These are phyloP conservation scores for Isoetes taiwanensis DNA, from an alignment of 75 land plant species.

Conservation along the genomic window DNA sequence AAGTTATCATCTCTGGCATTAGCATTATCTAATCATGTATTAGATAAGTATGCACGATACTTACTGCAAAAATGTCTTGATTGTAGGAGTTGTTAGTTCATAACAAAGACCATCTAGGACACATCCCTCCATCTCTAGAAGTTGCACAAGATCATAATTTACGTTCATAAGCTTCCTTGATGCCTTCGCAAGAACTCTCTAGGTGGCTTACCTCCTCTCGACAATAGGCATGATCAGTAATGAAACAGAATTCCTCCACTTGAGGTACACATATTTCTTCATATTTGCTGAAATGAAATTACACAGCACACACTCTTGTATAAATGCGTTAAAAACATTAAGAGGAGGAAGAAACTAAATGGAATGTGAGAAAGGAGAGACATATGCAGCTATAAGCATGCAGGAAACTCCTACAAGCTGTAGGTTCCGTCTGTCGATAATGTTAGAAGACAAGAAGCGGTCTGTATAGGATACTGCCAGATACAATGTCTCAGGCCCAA, in stretches of 20 bases:
- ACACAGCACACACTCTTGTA: too few relatives aligned
- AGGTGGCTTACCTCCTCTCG: not conserved
- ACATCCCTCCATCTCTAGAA: too few relatives aligned
- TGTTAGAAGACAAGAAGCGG: not conserved
- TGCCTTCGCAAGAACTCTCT: too few relatives aligned
- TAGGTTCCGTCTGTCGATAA: not conserved
- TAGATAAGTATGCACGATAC: too few relatives aligned
- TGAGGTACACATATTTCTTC: conserved; percentile 5
- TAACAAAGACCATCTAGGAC: too few relatives aligned
- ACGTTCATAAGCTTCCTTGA: too few relatives aligned
- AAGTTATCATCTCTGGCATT: too few relatives aligned
- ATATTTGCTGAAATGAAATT: not conserved
- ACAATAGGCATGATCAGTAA: not conserved
- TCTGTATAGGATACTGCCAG: not conserved
- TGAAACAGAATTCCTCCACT: conserved; percentile 2
- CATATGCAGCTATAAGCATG: conserved; percentile 3
- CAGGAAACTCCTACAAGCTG: not conserved
- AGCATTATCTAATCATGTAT: too few relatives aligned
- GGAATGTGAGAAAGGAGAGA: not conserved
- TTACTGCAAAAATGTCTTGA: too few relatives aligned
- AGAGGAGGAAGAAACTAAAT: not conserved
- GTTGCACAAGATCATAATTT: too few relatives aligned
- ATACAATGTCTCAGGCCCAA: not conserved
- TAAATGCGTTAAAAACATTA: too few relatives aligned
- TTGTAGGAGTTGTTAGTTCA: too few relatives aligned